Conservation (phyloP, 345 rosid species). For the Clarkia xantiana region DNA sequence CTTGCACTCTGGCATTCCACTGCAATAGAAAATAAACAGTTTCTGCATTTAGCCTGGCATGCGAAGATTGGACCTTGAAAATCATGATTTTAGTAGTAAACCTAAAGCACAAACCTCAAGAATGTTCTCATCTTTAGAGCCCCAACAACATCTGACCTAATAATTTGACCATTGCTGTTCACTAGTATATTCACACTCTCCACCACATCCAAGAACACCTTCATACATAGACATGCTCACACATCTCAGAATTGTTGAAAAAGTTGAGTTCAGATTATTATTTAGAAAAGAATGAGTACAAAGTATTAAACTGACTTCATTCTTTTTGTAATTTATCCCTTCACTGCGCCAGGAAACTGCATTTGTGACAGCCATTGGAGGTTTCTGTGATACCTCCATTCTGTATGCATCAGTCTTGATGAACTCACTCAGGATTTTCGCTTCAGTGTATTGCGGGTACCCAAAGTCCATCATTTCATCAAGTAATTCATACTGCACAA, state of each 20-base stretch:
- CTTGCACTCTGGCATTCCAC: slow-evolving; percentile 99
- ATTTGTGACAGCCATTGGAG: slow-evolving; percentile 98
- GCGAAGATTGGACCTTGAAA: too few relatives aligned
- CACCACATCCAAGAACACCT: slow-evolving; percentile 90
- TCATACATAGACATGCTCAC: slow-evolving; percentile 11
- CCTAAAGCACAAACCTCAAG: slow-evolving; percentile 39
- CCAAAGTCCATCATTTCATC: slow-evolving; percentile 99
- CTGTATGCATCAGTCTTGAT: slow-evolving; percentile 94
- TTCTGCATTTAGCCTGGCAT: too few relatives aligned
- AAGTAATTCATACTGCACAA: slow-evolving; percentile 72
- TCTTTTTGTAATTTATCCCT: slow-evolving; percentile 76
- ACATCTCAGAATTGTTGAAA: too few relatives aligned
- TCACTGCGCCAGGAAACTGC: slow-evolving; percentile 97
- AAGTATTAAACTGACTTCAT: slow-evolving; percentile 41
- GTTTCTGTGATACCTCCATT: slow-evolving; percentile 86
- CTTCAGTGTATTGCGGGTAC: slow-evolving; percentile 86
- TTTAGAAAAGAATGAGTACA: slow-evolving; percentile 3
- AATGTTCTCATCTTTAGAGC: slow-evolving; percentile 94
- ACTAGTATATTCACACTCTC: slow-evolving; percentile 90
- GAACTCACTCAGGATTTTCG: slow-evolving; percentile 79
- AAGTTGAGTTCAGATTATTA: too few relatives aligned
- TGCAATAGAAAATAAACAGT: slow-evolving; percentile 11
- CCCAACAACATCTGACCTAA: slow-evolving; percentile 88
- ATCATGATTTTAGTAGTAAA: too few relatives aligned
- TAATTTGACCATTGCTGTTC: slow-evolving; percentile 86